Conservation (phyloP, 83 land plant species). For the Picea mariana region DNA sequence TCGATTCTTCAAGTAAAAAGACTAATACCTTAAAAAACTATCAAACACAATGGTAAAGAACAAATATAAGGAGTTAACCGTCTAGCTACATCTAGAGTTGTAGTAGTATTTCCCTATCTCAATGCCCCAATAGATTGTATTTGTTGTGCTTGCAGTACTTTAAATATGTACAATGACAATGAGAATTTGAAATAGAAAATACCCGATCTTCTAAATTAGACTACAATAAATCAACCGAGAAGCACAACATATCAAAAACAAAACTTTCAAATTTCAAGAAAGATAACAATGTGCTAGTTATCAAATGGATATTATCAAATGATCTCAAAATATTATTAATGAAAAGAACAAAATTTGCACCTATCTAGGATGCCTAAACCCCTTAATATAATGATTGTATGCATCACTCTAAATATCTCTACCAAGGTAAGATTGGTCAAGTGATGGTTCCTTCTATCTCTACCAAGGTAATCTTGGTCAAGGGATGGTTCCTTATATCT, state of each 20-base stretch:
- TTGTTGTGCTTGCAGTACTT: conserved; percentile 48
- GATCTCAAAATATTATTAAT: not conserved
- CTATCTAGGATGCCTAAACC: conserved; percentile 47
- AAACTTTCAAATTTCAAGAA: not conserved
- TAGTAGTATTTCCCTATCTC: conserved; percentile 15
- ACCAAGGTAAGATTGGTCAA: no score
- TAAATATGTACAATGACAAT: not conserved
- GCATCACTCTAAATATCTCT: conserved; percentile 37
- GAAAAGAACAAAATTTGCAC: conserved; percentile 13
- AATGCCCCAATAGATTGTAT: conserved; percentile 30
- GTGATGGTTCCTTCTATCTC: no score
- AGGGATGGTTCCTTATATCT: no score
- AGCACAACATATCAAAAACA: not conserved
- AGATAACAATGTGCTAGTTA: not conserved
- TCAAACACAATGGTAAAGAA: not conserved
- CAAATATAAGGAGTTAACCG: conserved; percentile 19
- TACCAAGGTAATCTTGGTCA: no score
- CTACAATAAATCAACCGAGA: not conserved
- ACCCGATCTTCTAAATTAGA: conserved; percentile 13
- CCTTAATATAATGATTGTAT: conserved; percentile 51
- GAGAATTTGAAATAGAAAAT: not conserved
- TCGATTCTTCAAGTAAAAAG: not conserved
- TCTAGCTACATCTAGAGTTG: conserved; percentile 37
- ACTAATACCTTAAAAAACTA: not conserved
- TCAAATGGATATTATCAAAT: not conserved